A percentile compares a stretch with the other conserved stretches of the same genome.
Conservation (phyloP, 2,329 filamentous ascomycete genomes). For the Chalara sp. region DNA sequence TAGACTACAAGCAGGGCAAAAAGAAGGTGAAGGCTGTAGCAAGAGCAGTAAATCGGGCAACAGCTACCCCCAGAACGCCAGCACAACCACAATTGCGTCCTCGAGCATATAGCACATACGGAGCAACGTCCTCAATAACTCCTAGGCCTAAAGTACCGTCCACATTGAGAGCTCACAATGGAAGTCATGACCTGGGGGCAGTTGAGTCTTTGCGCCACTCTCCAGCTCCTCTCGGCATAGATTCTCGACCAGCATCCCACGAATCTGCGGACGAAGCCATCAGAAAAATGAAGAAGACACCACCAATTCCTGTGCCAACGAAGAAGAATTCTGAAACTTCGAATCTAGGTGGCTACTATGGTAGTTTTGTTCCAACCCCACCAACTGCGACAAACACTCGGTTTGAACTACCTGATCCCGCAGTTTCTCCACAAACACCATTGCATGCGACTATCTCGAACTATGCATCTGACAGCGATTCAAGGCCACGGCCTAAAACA, state of each 20-base stretch:
- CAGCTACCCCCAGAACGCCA: constrained; percentile 39
- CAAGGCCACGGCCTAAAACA: background rate
- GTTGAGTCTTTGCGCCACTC: constrained; percentile 12
- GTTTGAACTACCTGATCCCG: constrained; percentile 56
- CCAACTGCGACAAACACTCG: constrained; percentile 30
- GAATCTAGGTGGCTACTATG: constrained; percentile 42
- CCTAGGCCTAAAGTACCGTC: constrained; percentile 4
- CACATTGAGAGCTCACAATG: constrained; percentile 1
- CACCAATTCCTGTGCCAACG: constrained; percentile 29
- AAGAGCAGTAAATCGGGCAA: constrained; percentile 60
- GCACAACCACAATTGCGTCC: constrained; percentile 6
- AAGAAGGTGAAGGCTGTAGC: constrained; percentile 83
- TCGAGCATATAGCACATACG: constrained; percentile 14
- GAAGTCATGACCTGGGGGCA: constrained; percentile 4
- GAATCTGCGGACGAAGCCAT: constrained; percentile 11
- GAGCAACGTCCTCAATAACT: background rate
- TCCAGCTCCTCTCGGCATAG: constrained; percentile 15
- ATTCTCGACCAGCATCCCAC: constrained; percentile 14
- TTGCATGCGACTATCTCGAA: background rate
- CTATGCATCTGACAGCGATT: background rate
- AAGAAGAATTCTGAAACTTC: constrained; percentile 6
- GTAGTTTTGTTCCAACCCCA: constrained; percentile 55
- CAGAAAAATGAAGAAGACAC: constrained; percentile 17
- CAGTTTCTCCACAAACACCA: constrained; percentile 23
- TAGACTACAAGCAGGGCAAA: constrained; percentile 93